phyloP scores from a whole-genome alignment of 1,284 basidiomycete species.

The Puccinia triticina region DNA sequence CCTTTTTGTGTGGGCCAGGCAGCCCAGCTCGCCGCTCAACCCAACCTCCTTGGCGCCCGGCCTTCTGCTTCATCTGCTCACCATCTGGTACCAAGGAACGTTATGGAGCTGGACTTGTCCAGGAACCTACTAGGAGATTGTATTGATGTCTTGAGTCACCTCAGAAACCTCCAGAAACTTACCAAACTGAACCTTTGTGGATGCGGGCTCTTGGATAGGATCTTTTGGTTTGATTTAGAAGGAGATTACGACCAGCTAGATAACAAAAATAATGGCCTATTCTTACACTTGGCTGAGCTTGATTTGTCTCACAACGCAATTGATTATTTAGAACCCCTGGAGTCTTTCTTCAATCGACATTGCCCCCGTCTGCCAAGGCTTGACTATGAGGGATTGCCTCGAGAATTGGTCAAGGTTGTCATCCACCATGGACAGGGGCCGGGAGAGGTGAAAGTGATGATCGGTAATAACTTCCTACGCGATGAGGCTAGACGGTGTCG shows the following conservation, averaged over 20 bases:
- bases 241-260: conserved; percentile 46
- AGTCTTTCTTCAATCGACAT: conserved; percentile 42
- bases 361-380: conserved; percentile 3
- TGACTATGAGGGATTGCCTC: conserved; percentile 29
- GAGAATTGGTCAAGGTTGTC: conserved; percentile 8
- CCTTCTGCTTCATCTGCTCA: too few relatives aligned
- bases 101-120: conserved; percentile 34
- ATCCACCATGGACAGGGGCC: background rate
- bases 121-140: conserved; percentile 28
- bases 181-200: conserved; percentile 36
- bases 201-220: conserved; percentile 29
- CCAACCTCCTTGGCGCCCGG: too few relatives aligned
- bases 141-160: conserved; percentile 32
- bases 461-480: conserved; percentile 38
- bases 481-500: conserved; percentile 37
- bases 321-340: conserved; percentile 40
- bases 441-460: conserved; percentile 24
- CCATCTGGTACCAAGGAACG: conserved; percentile 21
- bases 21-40: too few relatives aligned
- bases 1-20: too few relatives aligned
- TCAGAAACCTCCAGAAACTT: conserved; percentile 14
- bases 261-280: background rate
- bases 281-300: conserved; percentile 7
- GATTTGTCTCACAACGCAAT: conserved; percentile 48
- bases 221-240: conserved; percentile 44